Evolutionary conservation across 176 grass and related monocot genomes (phyloP), one percentile per base, ranked within the genome.

Genomic region (Luzula sylvatica): DNA sequence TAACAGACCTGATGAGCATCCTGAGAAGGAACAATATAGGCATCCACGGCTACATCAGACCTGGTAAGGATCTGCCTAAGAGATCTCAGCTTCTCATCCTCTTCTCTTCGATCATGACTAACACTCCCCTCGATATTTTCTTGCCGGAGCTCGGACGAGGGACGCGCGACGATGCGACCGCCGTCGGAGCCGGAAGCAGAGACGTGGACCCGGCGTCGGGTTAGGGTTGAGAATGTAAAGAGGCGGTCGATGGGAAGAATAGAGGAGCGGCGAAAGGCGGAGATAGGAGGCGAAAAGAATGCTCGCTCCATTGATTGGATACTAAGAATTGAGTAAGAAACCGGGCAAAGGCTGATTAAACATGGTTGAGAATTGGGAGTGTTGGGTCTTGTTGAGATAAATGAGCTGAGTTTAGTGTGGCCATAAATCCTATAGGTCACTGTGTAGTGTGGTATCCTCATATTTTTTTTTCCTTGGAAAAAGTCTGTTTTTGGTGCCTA

Each of bases 1-100:
- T 11, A 20, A 11, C 38, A 32, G 15, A 88, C 89, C 83, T 95
- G 89, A 39, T 95, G 89, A 42, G 89, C 89, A 44, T 95, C 89
- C 73, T 95, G 83, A 23, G 89, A 95, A 15, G 89, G 89, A 20
- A 95, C 70, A 58, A 95, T 88, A 62, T 95, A 95, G 4, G 80
- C 89, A 58, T 95, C 89, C 47, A 95, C 78, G 7, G 38, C 73
- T 11, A 95, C 49, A 60, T 85, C 83, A 4, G 83, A 76, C 42
- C 80, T 77, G 22, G 63, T n/a, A 54, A 95, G 85, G 24, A 95
- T 71, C 9, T 71, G 45, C 21, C 83, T 73, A 23, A 95, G 77
- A 23, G 83, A 54, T 3, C 46, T 56, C 39, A 95, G 83, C 61
- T 86, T 95, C 71, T 85, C 83, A 42, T 88, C 80, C 35, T 70